Base-by-base conservation (phyloP, 176 grass and related monocot species). In the Zoysia japonica region DNA sequence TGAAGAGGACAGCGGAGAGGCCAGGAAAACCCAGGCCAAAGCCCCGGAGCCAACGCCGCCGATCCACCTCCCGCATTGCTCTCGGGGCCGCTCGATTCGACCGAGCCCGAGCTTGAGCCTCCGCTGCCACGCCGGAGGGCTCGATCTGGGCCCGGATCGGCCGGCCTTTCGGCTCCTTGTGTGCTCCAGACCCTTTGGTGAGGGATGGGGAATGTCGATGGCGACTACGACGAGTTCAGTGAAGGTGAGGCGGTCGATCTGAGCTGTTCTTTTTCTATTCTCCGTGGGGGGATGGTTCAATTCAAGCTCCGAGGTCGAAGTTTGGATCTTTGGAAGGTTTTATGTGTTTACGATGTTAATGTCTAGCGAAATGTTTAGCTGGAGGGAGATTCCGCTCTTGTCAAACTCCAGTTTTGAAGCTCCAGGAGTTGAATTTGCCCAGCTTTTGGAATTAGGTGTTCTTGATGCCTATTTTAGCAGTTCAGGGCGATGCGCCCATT, bases 181-280 rank as follows among this genome's bases (percentile, higher is more conserved):
- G 20, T 47, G 65, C 77, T 81, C 65, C 52, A 19, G 72, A 28
- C 43, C 59, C 61, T 53, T 67, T 57, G 78, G 71, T 61, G 73
- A 80, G 82, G 65, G 62, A 96, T 96, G 93, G 90, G 93, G 76
- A 90, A 82, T 79, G 77, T 86, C 19, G 76, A 92, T 47, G 84
- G 50, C 72, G 85, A 90, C 50, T 81, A 81, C 43, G 88, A 89
- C 13, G 85, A 86, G 50, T 86, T 88, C 72, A 79, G 84, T 46
- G 75, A 85, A 74, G 93, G 93, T 96, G 75, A 90, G 87, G 20
- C 82, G n/a, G 64, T 80, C 81, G 87, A 89, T 94, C 89, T 76
- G 79, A 49, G 69, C 43, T 54, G 47, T 71, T 49, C 13, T 46
- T 78, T 68, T 39, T 71, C 50, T 66, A 19, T 70, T 55, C 51